Base-by-base conservation (phyloP, 2,329 filamentous ascomycete species). In the Botrytis pseudocinerea region DNA sequence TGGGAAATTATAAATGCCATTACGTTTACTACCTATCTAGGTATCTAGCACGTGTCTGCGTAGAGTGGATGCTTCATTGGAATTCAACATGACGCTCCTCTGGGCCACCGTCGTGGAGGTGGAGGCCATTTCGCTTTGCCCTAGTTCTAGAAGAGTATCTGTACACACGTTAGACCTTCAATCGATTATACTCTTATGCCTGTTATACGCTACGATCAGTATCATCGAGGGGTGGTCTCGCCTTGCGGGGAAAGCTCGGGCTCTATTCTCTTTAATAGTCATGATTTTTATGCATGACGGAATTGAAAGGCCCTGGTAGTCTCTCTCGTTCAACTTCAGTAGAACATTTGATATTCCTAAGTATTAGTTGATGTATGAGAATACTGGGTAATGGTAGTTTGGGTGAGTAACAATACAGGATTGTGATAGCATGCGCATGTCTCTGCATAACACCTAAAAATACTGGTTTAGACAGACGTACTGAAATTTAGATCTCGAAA, bases 161-260 rank as follows among this genome's bases (percentile, higher is more conserved):
- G 32, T 25, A 35, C 6, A 57, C n/a, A 57, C n/a, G n/a, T 57
- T 57, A 18, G n/a, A 32, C 28, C 51, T 57, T 57, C 51, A 57
- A 57, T 57, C 2, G 16, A 54, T 54, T n/a, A 18, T 28, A 57
- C n/a, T 32, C 51, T 32, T 18, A 57, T 28, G n/a, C 28, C 18
- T 61, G 59, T 40, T 38, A 14, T 61, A 61, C 32, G 32, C 20
- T 40, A 42, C 35, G 18, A 16, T 40, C 35, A 4, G 35, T 40
- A 18, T 62, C 64, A 66, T 66, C 46, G 64, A 66, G 64, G 63
- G 46, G 46, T 66, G 44, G 16, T 63, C 60, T 42, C 60, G 38
- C 38, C 40, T 63, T 66, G 44, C 44, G 44, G 63, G 44, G 42
- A 48, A 66, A 38, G 63, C 44, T 51, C 28, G 44, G 44, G 32